A percentile compares a stretch with the other conserved stretches of the same genome.
These are phyloP conservation scores for Stemphylium vesicarium DNA, from an alignment of 2,329 filamentous ascomycete genomes.

Conservation along the genomic window DNA sequence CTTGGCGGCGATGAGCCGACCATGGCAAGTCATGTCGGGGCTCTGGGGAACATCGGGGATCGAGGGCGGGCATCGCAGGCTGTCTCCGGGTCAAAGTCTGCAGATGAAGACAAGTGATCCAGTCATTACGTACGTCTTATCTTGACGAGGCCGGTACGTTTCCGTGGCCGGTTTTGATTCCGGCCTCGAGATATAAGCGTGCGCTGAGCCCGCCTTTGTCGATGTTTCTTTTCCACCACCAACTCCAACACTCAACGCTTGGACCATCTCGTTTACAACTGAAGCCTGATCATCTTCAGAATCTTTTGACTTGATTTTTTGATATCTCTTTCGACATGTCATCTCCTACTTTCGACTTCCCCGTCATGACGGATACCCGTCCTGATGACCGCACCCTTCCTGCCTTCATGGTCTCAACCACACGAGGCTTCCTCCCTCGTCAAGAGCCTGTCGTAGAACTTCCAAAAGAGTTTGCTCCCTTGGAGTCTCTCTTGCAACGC, in stretches of 20 bases:
- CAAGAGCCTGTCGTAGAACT: conserved; percentile 59
- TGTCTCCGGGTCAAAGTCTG: conserved; percentile 17
- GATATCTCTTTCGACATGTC: conserved; percentile 49
- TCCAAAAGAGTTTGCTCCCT: conserved; percentile 73
- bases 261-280: conserved; percentile 2
- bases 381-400: conserved; percentile 69
- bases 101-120: conserved; percentile 30
- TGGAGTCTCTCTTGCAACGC: conserved; percentile 74
- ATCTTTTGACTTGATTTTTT: conserved; percentile 4
- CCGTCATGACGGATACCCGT: conserved; percentile 67
- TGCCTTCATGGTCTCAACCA: conserved; percentile 80
- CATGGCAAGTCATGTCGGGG: background rate
- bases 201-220: conserved; percentile 21
- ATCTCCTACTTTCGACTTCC: conserved; percentile 55
- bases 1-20: conserved; percentile 25
- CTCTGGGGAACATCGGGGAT: conserved; percentile 1
- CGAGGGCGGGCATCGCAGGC: conserved; percentile 13
- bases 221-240: conserved; percentile 1
- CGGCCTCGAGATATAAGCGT: conserved; percentile 48
- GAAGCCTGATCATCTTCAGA: background rate
- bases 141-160: conserved; percentile 45
- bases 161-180: conserved; percentile 39
- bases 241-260: conserved; percentile 5
- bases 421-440: conserved; percentile 75
- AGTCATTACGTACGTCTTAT: conserved; percentile 49